A percentile compares a stretch with the other conserved stretches of the same genome.
Evolutionary conservation across 2,329 filamentous ascomycete genomes (phyloP).

Genomic region (Pseudonectria foliicola): DNA sequence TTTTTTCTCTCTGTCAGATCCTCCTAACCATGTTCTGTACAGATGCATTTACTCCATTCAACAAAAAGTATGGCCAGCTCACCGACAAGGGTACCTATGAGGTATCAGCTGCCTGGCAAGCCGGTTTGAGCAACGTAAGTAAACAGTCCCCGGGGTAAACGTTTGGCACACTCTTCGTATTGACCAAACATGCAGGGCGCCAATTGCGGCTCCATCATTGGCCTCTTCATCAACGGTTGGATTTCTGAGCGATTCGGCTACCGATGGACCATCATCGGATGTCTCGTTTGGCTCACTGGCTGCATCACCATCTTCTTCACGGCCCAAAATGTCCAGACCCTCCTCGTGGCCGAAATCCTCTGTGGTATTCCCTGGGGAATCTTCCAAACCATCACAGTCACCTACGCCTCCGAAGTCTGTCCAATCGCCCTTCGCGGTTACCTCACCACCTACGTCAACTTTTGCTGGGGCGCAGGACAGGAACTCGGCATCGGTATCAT

Average conservation of each 20-base stretch:
- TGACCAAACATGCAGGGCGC: conserved; percentile 6
- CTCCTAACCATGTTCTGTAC: not conserved
- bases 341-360: conserved; percentile 15
- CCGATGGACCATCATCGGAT: conserved; percentile 15
- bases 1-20: not conserved
- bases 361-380: conserved; percentile 17
- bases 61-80: conserved; percentile 13
- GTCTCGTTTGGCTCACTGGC: conserved; percentile 10
- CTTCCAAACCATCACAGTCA: conserved; percentile 18
- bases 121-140: conserved; percentile 14
- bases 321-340: conserved; percentile 15
- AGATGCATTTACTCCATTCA: conserved; percentile 14
- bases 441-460: conserved; percentile 17
- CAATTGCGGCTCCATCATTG: conserved; percentile 16
- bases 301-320: conserved; percentile 18
- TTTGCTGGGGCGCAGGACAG: conserved; percentile 31
- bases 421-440: conserved; percentile 17
- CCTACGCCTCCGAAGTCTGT: conserved; percentile 10
- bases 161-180: not conserved
- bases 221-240: conserved; percentile 15
- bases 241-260: conserved; percentile 15
- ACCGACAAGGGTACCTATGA: conserved; percentile 12
- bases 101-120: conserved; percentile 15
- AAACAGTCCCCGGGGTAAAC: too few relatives aligned
- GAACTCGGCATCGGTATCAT: conserved; percentile 36